Percentiles rank a stretch among this genome's conserved stretches.
Evolutionary conservation across 2,329 filamentous ascomycete species (phyloP).

Genomic region (Diaporthe velutina): DNA sequence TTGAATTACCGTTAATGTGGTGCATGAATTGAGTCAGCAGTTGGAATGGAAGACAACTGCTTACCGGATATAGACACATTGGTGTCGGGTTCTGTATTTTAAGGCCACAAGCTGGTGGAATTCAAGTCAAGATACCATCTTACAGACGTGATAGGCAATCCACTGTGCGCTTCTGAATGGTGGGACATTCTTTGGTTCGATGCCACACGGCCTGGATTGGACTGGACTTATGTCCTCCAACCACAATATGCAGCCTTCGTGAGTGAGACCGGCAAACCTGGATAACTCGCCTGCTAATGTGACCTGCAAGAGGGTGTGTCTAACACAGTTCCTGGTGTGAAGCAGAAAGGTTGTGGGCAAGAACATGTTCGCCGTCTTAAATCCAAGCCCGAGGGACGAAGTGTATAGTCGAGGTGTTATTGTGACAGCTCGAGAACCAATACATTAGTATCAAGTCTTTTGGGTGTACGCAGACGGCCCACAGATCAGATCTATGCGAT

Average conservation of each 20-base stretch:
- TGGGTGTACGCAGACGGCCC: neutral
- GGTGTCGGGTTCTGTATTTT: too few relatives aligned
- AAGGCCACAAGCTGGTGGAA: neutral
- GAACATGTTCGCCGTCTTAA: neutral
- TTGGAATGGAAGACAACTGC: neutral
- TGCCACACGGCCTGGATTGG: neutral
- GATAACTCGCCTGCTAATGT: neutral
- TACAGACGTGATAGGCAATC: neutral
- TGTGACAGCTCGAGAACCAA: neutral
- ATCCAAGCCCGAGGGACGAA: too few relatives aligned
- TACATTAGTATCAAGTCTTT: neutral
- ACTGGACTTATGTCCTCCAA: neutral
- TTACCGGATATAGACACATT: neutral
- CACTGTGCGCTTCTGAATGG: too few relatives aligned
- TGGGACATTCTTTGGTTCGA: neutral
- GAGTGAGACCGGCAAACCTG: too few relatives aligned
- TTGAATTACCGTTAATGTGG: conserved; percentile 61
- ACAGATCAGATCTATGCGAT: neutral
- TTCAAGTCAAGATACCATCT: neutral
- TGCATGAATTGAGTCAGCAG: neutral
- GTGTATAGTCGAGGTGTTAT: neutral
- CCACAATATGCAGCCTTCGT: neutral
- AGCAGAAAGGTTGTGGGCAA: neutral
- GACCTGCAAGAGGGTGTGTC: neutral
- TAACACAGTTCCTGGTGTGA: neutral